Evolutionary conservation across 2,329 filamentous ascomycete species (phyloP).

Genomic region (Verticillium klebahnii): DNA sequence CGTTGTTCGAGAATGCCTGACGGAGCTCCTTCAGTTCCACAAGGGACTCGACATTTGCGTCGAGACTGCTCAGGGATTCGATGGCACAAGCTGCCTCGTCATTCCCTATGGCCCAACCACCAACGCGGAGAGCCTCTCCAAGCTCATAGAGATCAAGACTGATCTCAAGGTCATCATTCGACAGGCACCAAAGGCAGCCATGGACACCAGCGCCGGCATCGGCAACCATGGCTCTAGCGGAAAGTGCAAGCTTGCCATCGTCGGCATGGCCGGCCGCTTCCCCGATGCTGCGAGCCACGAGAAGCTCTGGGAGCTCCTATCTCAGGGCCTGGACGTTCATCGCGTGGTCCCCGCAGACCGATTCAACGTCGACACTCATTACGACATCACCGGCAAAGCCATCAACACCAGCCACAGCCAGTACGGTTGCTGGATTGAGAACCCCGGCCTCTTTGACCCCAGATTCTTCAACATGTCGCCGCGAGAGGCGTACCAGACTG

Average conservation of each 20-base stretch:
- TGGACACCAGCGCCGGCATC: conserved; percentile 28
- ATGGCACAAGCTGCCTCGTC: conserved; percentile 36
- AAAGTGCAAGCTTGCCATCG: conserved; percentile 73
- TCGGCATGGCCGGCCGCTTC: conserved; percentile 53
- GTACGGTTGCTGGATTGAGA: conserved; percentile 48
- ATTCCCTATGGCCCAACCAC: conserved; percentile 47
- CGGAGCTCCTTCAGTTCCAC: conserved; percentile 42
- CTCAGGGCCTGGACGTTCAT: conserved; percentile 61
- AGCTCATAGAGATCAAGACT: conserved; percentile 35
- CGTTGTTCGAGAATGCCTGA: conserved; percentile 44
- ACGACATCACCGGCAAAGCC: conserved; percentile 55
- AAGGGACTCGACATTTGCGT: conserved; percentile 44
- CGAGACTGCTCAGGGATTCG: conserved; percentile 33
- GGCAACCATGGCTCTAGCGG: conserved; percentile 42
- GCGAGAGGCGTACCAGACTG: conserved; percentile 61
- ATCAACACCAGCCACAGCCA: conserved; percentile 51
- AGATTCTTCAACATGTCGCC: conserved; percentile 72
- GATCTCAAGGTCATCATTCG: conserved; percentile 37
- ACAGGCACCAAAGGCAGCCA: conserved; percentile 26
- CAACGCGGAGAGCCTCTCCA: conserved; percentile 40
- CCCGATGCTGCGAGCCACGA: conserved; percentile 34
- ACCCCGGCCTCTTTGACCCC: conserved; percentile 63
- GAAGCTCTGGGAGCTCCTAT: conserved; percentile 50
- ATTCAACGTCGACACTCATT: conserved; percentile 58
- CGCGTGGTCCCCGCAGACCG: conserved; percentile 52